These are phyloP conservation scores for Xerocomus potaroensis DNA, from an alignment of 768 basidiomycete genomes.

Conservation along the genomic window DNA sequence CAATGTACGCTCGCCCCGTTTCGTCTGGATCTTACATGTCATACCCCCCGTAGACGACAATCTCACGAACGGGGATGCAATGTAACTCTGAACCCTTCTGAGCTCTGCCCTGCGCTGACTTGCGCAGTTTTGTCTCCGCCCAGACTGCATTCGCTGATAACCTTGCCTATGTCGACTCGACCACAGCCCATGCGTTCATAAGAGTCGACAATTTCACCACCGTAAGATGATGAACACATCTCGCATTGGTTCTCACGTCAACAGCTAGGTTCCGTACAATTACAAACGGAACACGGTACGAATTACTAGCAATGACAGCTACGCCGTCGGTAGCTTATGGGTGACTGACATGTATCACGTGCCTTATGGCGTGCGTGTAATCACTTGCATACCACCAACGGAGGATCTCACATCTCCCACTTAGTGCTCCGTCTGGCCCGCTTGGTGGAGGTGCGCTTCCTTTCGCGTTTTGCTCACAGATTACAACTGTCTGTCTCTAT, in stretches of 20 bases:
- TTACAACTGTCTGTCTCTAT: neutral
- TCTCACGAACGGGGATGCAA: conserved; percentile 61
- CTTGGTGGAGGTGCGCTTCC: conserved; percentile 42
- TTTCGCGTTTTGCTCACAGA: neutral
- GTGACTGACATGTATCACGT: conserved; percentile 61
- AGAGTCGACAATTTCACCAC: conserved; percentile 67
- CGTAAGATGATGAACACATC: conserved; percentile 27
- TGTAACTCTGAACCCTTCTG: conserved; percentile 31
- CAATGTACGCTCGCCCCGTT: conserved; percentile 38
- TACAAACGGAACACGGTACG: conserved; percentile 66
- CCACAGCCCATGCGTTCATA: conserved; percentile 70
- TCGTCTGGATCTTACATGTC: neutral
- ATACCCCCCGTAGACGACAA: conserved; percentile 49
- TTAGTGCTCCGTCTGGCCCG: conserved; percentile 72
- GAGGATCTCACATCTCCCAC: conserved; percentile 1
- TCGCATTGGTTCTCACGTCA: neutral
- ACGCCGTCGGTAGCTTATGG: conserved; percentile 58
- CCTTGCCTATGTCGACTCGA: conserved; percentile 58
- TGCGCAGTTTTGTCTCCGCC: conserved; percentile 44
- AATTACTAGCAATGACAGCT: conserved; percentile 55
- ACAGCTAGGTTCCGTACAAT: conserved; percentile 32
- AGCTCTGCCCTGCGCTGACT: conserved; percentile 1
- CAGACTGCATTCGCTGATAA: conserved; percentile 40
- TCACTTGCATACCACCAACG: neutral
- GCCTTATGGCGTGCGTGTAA: conserved; percentile 52